These are phyloP conservation scores for Candida glaebosa DNA, from an alignment of 805 yeast species.

Conservation along the genomic window DNA sequence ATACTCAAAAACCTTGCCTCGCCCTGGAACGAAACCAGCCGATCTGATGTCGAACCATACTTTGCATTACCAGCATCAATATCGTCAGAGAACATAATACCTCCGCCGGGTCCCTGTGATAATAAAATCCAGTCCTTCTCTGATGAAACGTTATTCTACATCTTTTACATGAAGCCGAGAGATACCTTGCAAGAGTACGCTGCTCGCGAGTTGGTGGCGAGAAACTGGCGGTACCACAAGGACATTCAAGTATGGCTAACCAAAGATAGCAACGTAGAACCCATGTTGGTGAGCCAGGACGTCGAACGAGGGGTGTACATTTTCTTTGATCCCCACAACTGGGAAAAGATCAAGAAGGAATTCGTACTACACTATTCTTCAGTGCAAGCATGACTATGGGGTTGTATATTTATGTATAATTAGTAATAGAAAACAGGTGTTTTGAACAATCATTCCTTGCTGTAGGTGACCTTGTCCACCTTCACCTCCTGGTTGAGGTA, in stretches of 20 bases:
- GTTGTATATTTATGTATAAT: too few species aligned
- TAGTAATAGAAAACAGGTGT: too few species aligned
- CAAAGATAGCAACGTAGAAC: conserved; percentile 86
- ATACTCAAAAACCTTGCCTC: conserved; percentile 71
- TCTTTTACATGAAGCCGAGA: conserved; percentile 89
- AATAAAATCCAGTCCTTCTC: conserved; percentile 58
- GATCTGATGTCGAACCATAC: conserved; percentile 86
- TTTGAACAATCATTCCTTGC: conserved; percentile 29
- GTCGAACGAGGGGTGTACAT: conserved; percentile 92
- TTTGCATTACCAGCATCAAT: conserved; percentile 57
- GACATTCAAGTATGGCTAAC: conserved; percentile 96
- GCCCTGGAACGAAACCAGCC: conserved; percentile 93
- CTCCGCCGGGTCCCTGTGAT: conserved; percentile 44
- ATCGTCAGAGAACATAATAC: conserved; percentile 28
- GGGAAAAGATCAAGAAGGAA: conserved; percentile 87
- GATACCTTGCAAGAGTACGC: conserved; percentile 92
- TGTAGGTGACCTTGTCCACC: conserved; percentile 72
- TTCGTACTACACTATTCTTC: conserved; percentile 50
- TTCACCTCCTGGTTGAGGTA: conserved; percentile 77
- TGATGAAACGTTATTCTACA: conserved; percentile 90
- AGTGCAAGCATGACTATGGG: conserved; percentile 28
- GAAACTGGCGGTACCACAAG: conserved; percentile 98
- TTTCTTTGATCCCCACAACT: conserved; percentile 90
- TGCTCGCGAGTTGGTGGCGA: conserved; percentile 81
- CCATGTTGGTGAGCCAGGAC: conserved; percentile 71